Percentiles rank a stretch among this genome's conserved stretches.
Conservation (phyloP, 225 moss, liverwort and hornwort genomes). For the Pleurozium schreberi region DNA sequence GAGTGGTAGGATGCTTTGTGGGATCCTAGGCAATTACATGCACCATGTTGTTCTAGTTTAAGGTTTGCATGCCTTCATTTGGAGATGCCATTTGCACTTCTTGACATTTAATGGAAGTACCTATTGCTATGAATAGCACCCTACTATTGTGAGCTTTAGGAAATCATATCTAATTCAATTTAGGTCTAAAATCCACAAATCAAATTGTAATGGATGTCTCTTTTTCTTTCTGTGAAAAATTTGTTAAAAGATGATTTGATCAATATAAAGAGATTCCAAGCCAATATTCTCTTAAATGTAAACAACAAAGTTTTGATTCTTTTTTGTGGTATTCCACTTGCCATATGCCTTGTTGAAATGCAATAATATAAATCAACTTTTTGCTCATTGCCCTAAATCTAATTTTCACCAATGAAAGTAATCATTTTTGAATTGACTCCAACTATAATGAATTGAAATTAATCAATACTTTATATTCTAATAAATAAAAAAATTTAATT, state of each 20-base stretch:
- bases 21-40: not conserved
- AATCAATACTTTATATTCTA: not conserved
- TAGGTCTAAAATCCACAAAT: too few species aligned
- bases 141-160: not conserved
- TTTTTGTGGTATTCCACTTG: not conserved
- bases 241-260: not conserved
- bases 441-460: not conserved
- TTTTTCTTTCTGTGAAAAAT: not conserved
- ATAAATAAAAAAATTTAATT: not conserved
- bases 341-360: not conserved
- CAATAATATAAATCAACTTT: not conserved
- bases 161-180: not conserved
- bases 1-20: too few species aligned
- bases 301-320: not conserved
- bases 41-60: too few species aligned
- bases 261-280: fast-evolving
- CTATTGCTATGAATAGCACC: not conserved
- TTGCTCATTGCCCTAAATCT: too few species aligned
- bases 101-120: not conserved
- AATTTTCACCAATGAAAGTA: not conserved
- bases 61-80: not conserved
- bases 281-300: not conserved
- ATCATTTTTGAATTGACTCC: not conserved
- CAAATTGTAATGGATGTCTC: not conserved
- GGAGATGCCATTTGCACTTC: not conserved